Conservation (phyloP, 441 rosid genomes). For the Manihot esculenta region DNA sequence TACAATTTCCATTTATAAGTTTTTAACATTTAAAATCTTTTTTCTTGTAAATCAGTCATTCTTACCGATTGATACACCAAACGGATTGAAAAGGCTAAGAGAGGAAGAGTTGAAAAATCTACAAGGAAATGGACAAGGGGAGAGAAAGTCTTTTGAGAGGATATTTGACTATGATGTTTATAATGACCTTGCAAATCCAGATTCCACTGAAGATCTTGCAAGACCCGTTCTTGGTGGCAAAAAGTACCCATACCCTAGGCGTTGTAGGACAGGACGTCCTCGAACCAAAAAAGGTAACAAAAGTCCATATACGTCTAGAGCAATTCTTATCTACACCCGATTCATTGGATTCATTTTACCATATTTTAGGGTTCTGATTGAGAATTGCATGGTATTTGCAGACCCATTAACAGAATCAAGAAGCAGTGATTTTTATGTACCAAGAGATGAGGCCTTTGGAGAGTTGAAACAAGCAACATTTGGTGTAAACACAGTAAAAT, state of each 20-base stretch:
- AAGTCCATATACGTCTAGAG: too few relatives aligned
- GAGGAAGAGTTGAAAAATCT: constrained; percentile 41
- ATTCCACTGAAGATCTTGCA: not conserved
- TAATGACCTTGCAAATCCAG: constrained; percentile 50
- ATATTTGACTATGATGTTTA: constrained; percentile 71
- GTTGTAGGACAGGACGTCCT: constrained; percentile 30
- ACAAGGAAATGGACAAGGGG: constrained; percentile 58
- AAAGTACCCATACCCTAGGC: constrained; percentile 31
- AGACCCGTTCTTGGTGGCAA: constrained; percentile 37
- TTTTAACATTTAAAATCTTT: too few relatives aligned
- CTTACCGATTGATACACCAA: constrained; percentile 51
- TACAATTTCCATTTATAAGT: not conserved
- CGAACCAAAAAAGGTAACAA: constrained; percentile 18
- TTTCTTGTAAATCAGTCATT: constrained; percentile 34
- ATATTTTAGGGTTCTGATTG: too few relatives aligned
- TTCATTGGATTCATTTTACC: too few relatives aligned
- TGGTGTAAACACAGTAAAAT: constrained; percentile 45
- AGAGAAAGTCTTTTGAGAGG: constrained; percentile 49
- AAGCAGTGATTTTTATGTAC: constrained; percentile 46
- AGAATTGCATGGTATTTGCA: constrained; percentile 13
- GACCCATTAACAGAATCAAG: constrained; percentile 54
- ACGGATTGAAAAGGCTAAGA: constrained; percentile 47
- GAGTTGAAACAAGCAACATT: constrained; percentile 43
- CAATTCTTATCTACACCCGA: too few relatives aligned
- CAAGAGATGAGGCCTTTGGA: constrained; percentile 65